These are phyloP conservation scores for Diaporthe citriasiana DNA, from an alignment of 2,329 filamentous ascomycete genomes.

Conservation along the genomic window DNA sequence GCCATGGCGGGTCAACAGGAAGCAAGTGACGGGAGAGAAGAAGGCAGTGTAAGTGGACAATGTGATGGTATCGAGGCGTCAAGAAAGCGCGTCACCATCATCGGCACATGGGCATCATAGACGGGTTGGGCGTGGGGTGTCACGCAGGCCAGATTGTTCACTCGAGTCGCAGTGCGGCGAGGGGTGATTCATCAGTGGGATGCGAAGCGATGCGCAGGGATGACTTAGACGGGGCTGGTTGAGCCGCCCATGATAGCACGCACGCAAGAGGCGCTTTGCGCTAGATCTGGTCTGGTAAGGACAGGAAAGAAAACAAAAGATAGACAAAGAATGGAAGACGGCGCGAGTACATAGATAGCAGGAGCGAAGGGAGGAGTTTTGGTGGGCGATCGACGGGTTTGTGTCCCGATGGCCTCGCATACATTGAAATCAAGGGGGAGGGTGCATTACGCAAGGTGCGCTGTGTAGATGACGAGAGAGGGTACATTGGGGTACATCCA, in stretches of 20 bases:
- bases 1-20: constrained; percentile 43
- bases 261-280: not conserved
- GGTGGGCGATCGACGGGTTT: constrained; percentile 21
- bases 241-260: constrained; percentile 1
- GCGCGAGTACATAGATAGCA: not conserved
- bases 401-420: constrained; percentile 4
- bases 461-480: constrained; percentile 5
- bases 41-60: not conserved
- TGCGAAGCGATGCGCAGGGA: constrained; percentile 16
- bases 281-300: not conserved
- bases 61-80: constrained; percentile 24
- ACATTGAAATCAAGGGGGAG: constrained; percentile 28
- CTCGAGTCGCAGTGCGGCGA: not conserved
- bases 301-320: not conserved
- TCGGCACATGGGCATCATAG: constrained; percentile 28
- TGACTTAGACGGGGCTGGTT: constrained; percentile 12
- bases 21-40: not conserved
- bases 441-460: constrained; percentile 21
- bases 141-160: constrained; percentile 23
- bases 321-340: not conserved
- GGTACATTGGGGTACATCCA: constrained; percentile 16
- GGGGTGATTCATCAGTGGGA: constrained; percentile 1
- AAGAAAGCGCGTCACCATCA: constrained; percentile 20
- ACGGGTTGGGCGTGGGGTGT: constrained; percentile 8
- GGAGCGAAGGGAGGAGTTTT: constrained; percentile 23